These are phyloP conservation scores for Paxillus ammoniavirescens DNA, from an alignment of 768 basidiomycete species.

Conservation along the genomic window DNA sequence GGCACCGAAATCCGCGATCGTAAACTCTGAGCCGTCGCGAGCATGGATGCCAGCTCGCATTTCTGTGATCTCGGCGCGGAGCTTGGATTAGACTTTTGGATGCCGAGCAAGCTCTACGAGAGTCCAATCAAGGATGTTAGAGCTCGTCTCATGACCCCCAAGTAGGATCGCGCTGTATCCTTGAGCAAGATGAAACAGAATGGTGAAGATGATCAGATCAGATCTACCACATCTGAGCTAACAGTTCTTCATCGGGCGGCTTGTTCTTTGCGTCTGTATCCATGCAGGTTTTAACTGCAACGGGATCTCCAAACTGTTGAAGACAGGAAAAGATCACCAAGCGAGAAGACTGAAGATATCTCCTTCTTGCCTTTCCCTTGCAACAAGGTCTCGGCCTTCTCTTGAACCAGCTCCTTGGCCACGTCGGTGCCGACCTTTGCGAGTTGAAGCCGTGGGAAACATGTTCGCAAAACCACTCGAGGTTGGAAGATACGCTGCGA, in stretches of 20 bases:
- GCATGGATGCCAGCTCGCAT: slow-evolving; percentile 24
- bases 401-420: slow-evolving; percentile 10
- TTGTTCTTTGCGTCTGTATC: slow-evolving; percentile 23
- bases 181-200: neutral
- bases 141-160: slow-evolving; percentile 61
- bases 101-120: slow-evolving; percentile 60
- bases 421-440: neutral
- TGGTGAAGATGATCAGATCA: neutral
- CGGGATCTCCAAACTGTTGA: neutral
- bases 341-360: slow-evolving; percentile 37
- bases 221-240: slow-evolving; percentile 19
- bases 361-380: neutral
- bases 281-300: slow-evolving; percentile 28
- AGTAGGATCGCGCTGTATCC: slow-evolving; percentile 44
- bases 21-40: slow-evolving; percentile 39
- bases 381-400: slow-evolving; percentile 11
- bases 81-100: slow-evolving; percentile 54
- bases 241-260: slow-evolving; percentile 12
- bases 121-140: slow-evolving; percentile 58
- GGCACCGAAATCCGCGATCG: slow-evolving; percentile 42
- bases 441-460: slow-evolving; percentile 15
- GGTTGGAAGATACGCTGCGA: slow-evolving; percentile 32
- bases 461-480: slow-evolving; percentile 35
- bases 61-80: slow-evolving; percentile 55
- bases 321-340: slow-evolving; percentile 7